phyloP scores from a whole-genome alignment of 2,329 filamentous ascomycete species.

The Pseudocercospora macadamiae region DNA sequence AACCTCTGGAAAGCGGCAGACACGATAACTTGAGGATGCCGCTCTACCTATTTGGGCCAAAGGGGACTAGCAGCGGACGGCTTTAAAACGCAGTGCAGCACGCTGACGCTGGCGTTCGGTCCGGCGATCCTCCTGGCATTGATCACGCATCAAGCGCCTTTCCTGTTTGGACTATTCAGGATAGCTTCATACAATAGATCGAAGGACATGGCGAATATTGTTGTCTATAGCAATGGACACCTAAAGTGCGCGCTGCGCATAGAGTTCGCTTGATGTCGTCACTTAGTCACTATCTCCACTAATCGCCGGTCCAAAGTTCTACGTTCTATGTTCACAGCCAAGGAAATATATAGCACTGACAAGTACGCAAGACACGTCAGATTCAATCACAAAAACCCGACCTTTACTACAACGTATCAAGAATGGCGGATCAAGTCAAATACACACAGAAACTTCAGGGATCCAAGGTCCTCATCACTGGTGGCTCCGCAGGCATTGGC shows the following conservation, averaged over 20 bases:
- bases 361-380: not conserved
- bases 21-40: too few species aligned
- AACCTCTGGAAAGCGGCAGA: too few species aligned
- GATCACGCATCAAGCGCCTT: not conserved
- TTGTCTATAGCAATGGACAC: not conserved
- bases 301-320: not conserved
- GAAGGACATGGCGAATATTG: not conserved
- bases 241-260: too few species aligned
- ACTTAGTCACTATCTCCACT: not conserved
- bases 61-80: not conserved
- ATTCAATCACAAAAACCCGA: too few species aligned
- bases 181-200: not conserved
- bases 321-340: not conserved
- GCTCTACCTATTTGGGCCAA: constrained; percentile 5
- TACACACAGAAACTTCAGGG: constrained; percentile 53
- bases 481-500: constrained; percentile 58
- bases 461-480: constrained; percentile 61
- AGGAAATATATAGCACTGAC: not conserved
- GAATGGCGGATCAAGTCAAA: constrained; percentile 47
- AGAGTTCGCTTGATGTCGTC: constrained; percentile 1
- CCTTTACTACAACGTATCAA: too few species aligned
- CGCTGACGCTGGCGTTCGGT: not conserved
- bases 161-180: constrained; percentile 7
- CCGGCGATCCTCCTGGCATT: not conserved
- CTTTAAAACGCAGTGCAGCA: not conserved